Base-by-base conservation (phyloP, 441 rosid genomes). In the Brassica hybrid region DNA sequence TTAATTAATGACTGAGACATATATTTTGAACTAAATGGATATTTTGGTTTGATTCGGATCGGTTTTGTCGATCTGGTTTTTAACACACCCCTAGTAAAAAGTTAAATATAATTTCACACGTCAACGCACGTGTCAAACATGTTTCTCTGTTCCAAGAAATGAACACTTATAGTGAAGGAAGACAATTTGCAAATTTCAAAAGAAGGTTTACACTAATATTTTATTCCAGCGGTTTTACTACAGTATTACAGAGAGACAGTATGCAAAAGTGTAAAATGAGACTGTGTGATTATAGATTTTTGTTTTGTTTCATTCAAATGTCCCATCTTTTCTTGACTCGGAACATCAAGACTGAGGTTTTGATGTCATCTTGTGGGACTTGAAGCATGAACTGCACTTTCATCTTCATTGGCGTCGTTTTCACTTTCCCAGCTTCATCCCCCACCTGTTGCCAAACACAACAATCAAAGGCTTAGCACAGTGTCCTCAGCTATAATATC, bases 261-360 rank as follows among this genome's bases (percentile, higher is more conserved):
- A 10, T 11, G 17, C 16, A 41, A 2, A 54, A 64, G 7, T 64
- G 66, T 54, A 71, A 70, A 45, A 50, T 14, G 67, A 21, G 58
- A 59, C 1, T 18, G 1, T 57, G 16, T 16, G 50, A 67, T 14
- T 52, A 0, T 16, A 50, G 19, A 19, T 3, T 45, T 45, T 45
- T 12, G 23, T 21, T 4, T 13, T 45, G 12, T 43, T 23, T 11
- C n/a, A 56, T 84, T 48, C 80, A 89, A 63, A 91, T 78, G 79
- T 93, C 99, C 98, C 98, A 95, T 84, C 99, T 87, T 89, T 96
- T 96, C 79, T 94, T 96, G n/a, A 96, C 96, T 58, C 92, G 91
- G 78, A 96, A 91, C 94, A 94, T 86, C 56, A 94, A 77, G 0
- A 82, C 80, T 0, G 94, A 82, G 0, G 93, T 84, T 76, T 79